These are phyloP conservation scores for Chaetothyriales sp. DNA, from an alignment of 2,329 filamentous ascomycete genomes.

Conservation along the genomic window DNA sequence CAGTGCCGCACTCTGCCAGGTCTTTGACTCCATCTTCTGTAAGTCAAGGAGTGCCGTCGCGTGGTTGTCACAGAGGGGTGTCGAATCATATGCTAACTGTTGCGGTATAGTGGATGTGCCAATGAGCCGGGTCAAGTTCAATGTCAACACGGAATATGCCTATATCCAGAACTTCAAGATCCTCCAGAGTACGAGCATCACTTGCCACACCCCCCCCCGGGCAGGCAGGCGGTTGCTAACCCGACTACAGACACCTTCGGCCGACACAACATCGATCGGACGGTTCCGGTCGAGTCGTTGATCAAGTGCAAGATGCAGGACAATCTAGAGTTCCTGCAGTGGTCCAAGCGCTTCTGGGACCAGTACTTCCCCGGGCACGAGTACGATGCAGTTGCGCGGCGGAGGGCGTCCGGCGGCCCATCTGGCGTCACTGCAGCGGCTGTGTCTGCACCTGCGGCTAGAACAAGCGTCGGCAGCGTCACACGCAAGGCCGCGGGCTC, in stretches of 20 bases:
- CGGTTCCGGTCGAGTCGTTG: slow-evolving; percentile 72
- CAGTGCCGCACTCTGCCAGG: slow-evolving; percentile 68
- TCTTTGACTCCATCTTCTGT: slow-evolving; percentile 96
- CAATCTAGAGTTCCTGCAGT: slow-evolving; percentile 97
- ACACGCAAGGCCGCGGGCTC: slow-evolving; percentile 47
- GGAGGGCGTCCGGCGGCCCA: slow-evolving; percentile 59
- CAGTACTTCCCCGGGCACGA: slow-evolving; percentile 95
- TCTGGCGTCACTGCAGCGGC: slow-evolving; percentile 33
- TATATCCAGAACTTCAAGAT: slow-evolving; percentile 99
- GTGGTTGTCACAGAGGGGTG: no score
- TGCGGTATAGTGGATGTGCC: slow-evolving; percentile 56
- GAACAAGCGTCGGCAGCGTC: slow-evolving; percentile 30
- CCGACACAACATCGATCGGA: slow-evolving; percentile 76
- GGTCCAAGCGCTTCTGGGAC: slow-evolving; percentile 94
- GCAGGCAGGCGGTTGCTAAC: not conserved
- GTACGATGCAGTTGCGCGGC: slow-evolving; percentile 75
- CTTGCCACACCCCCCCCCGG: not conserved
- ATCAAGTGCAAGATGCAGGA: slow-evolving; percentile 99
- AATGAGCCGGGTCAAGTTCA: slow-evolving; percentile 95
- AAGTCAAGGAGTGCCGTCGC: slow-evolving; percentile 22
- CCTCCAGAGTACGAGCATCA: slow-evolving; percentile 62
- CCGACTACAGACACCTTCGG: slow-evolving; percentile 51
- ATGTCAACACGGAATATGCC: slow-evolving; percentile 89
- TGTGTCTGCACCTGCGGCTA: slow-evolving; percentile 35
- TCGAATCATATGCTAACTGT: not conserved